A percentile compares a stretch with the other conserved stretches of the same genome.
These are phyloP conservation scores for Acacia concinna DNA, from an alignment of 331 rosid genomes.

Conservation along the genomic window DNA sequence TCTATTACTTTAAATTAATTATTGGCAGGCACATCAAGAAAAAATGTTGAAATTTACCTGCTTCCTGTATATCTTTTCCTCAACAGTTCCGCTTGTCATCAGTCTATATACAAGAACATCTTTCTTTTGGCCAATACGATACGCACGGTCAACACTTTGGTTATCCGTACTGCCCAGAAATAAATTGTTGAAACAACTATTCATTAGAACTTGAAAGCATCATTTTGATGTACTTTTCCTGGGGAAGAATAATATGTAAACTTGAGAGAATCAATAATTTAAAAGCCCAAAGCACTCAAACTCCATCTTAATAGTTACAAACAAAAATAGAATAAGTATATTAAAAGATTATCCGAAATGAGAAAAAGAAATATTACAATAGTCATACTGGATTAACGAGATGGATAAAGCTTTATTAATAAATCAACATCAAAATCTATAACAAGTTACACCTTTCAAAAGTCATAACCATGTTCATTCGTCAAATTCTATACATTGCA, in stretches of 20 bases:
- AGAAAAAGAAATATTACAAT: background rate
- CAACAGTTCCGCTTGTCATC: conserved; percentile 98
- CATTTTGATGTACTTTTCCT: background rate
- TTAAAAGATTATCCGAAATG: background rate
- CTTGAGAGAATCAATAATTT: conserved; percentile 7
- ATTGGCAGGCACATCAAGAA: background rate
- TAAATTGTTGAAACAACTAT: background rate
- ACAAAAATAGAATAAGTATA: background rate
- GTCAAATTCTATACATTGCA: background rate
- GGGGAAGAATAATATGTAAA: background rate
- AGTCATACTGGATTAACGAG: background rate
- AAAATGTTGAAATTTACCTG: conserved; percentile 56
- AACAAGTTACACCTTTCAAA: background rate
- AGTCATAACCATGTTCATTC: background rate
- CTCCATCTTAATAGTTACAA: background rate
- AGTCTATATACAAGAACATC: conserved; percentile 90
- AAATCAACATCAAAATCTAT: background rate
- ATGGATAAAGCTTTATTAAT: background rate
- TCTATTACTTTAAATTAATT: background rate
- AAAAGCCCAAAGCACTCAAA: background rate
- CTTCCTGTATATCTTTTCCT: conserved; percentile 93
- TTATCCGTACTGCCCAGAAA: conserved; percentile 72
- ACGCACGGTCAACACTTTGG: conserved; percentile 97
- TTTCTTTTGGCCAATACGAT: conserved; percentile 92
- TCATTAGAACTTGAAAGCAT: conserved; percentile 17